A percentile compares a stretch with the other conserved stretches of the same genome.
Evolutionary conservation across 1,139 yeast species (phyloP).

Genomic region (Yamadazyma oceani): DNA sequence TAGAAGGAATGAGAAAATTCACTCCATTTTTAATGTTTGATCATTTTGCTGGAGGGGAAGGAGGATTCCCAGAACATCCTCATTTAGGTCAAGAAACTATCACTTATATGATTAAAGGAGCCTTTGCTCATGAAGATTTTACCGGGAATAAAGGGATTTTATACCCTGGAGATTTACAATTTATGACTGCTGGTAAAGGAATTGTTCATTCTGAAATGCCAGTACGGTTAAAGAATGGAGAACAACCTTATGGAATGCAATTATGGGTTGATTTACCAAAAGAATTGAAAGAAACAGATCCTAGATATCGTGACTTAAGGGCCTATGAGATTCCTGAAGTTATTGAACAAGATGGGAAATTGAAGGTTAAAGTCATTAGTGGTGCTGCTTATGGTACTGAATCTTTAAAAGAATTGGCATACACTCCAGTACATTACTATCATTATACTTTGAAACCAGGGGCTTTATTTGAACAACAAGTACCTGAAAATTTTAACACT

Average conservation of each 20-base stretch:
- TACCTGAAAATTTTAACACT: slow-evolving; percentile 65
- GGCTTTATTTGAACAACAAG: slow-evolving; percentile 60
- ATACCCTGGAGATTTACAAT: slow-evolving; percentile 84
- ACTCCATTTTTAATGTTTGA: slow-evolving; percentile 85
- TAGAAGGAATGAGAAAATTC: slow-evolving; percentile 63
- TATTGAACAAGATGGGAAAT: slow-evolving; percentile 65
- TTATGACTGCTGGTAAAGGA: slow-evolving; percentile 94
- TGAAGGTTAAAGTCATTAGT: slow-evolving; percentile 69
- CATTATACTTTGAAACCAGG: slow-evolving; percentile 69
- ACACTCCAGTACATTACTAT: slow-evolving; percentile 80
- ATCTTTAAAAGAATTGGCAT: slow-evolving; percentile 74
- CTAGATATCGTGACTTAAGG: slow-evolving; percentile 79
- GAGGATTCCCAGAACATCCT: slow-evolving; percentile 94
- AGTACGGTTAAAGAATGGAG: slow-evolving; percentile 57
- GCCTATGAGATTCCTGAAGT: slow-evolving; percentile 67
- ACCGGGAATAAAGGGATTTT: slow-evolving; percentile 80
- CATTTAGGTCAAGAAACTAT: slow-evolving; percentile 92
- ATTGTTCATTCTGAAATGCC: slow-evolving; percentile 89
- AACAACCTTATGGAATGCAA: slow-evolving; percentile 71
- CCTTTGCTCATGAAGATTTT: slow-evolving; percentile 88
- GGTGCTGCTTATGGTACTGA: slow-evolving; percentile 77
- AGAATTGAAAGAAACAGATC: slow-evolving; percentile 63
- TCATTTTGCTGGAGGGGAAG: slow-evolving; percentile 58
- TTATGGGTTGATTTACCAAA: slow-evolving; percentile 90
- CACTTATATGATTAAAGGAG: slow-evolving; percentile 71